phyloP scores from a whole-genome alignment of 495 filamentous ascomycete genomes.

The Copromyces sp. region DNA sequence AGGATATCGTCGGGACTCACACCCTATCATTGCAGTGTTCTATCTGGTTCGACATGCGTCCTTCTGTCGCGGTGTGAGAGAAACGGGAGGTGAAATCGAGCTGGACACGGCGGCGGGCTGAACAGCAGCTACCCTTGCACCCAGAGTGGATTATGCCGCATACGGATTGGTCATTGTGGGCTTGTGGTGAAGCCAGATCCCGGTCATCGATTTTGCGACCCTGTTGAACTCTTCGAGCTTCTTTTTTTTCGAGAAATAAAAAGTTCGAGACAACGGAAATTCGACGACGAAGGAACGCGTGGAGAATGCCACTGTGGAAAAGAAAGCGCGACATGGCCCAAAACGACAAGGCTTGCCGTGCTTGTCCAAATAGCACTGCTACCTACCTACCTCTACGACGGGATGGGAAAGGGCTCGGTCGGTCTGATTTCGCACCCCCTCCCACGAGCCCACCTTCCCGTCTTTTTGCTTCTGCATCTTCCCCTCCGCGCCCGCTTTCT shows the following conservation, averaged over 20 bases:
- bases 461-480: neutral
- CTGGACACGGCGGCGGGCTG: neutral
- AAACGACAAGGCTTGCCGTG: constrained; percentile 5
- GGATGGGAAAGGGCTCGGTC: constrained; percentile 2
- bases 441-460: neutral
- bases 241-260: neutral
- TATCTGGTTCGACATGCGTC: neutral
- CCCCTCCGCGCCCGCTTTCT: neutral
- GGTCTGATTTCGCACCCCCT: neutral
- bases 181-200: constrained; percentile 6
- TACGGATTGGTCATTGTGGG: constrained; percentile 6
- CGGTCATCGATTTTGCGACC: neutral
- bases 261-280: neutral
- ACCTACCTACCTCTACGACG: constrained; percentile 10
- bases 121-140: neutral
- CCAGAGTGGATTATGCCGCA: neutral
- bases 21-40: neutral
- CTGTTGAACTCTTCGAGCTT: neutral
- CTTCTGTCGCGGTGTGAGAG: neutral
- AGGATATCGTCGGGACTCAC: neutral
- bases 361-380: constrained; percentile 34
- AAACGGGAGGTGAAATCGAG: neutral
- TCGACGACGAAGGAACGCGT: constrained; percentile 7
- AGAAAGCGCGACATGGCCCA: constrained; percentile 22
- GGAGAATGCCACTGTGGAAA: constrained; percentile 21